Evolutionary conservation across 164 flowering plant genomes (phyloP), one percentile per base, ranked within the genome.

Genomic region (Chloranthus sessilifolius): DNA sequence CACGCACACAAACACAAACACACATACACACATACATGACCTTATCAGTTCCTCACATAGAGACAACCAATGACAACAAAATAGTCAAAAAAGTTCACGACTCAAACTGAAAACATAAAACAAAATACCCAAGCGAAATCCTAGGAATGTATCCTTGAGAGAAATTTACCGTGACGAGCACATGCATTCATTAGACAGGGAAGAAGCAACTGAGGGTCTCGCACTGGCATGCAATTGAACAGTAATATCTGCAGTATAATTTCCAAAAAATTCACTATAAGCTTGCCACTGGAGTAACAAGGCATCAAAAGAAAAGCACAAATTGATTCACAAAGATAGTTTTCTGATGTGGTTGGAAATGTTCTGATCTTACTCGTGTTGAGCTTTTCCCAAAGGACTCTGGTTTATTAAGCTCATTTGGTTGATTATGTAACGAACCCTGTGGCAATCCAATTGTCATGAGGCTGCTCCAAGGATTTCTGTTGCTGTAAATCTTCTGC

Each of bases 141-240:
- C n/a, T n/a, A n/a, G n/a, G n/a, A n/a, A n/a, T n/a, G n/a, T n/a
- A n/a, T n/a, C n/a, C n/a, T n/a, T n/a, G n/a, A n/a, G n/a, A n/a
- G n/a, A n/a, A n/a, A n/a, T n/a, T 71, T 74, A 88, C 99, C 99
- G 71, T 81, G 75, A 58, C 57, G 66, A 58, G 89, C 82, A 67
- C 96, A 92, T 21, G 84, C 73, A 45, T 70, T 77, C 60, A 75
- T 55, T 61, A 92, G 66, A 37, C 60, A 65, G 21, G 95, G 96
- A 49, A 88, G 82, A 62, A 92, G 91, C 62, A 79, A 59, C 60
- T 78, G 76, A 34, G 98, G 98, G 68, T 88, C 98, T 52, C 98
- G 73, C 50, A 88, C 96, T 16, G 94, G 63, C 98, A 88, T 85
- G 68, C 98, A 92, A 64, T 92, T 88, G 74, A 92, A 92, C 63